A percentile compares a stretch with the other conserved stretches of the same genome.
Evolutionary conservation across 176 grass and related monocot species (phyloP).

Genomic region (Dendrocalamus sinicus): DNA sequence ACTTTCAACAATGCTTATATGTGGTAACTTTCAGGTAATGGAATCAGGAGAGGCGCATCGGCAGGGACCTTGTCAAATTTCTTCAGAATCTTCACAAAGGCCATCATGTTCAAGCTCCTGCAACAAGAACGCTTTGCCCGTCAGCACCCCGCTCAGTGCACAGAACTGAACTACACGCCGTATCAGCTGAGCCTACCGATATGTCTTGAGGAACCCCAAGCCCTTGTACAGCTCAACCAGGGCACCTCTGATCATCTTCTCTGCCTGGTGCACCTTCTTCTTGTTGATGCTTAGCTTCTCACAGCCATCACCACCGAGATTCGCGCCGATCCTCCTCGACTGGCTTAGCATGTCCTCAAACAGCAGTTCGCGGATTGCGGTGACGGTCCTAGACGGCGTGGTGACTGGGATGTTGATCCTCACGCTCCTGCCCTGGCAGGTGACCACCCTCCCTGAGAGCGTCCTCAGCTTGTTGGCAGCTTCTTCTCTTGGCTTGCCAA

Average conservation of each 20-base stretch:
- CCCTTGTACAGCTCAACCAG: conserved; percentile 91
- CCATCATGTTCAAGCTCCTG: conserved; percentile 95
- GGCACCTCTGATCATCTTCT: conserved; percentile 97
- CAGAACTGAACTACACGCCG: conserved; percentile 14
- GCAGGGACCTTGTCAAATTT: conserved; percentile 87
- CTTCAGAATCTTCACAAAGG: conserved; percentile 96
- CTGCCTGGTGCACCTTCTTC: conserved; percentile 83
- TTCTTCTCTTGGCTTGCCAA: conserved; percentile 52
- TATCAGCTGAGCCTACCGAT: conserved; percentile 56
- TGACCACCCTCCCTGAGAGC: conserved; percentile 63
- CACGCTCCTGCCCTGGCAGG: conserved; percentile 77
- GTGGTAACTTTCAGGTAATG: conserved; percentile 30
- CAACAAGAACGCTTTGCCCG: conserved; percentile 35
- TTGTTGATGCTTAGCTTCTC: conserved; percentile 88
- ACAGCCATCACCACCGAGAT: conserved; percentile 18
- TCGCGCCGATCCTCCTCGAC: conserved; percentile 44
- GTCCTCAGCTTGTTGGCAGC: conserved; percentile 59
- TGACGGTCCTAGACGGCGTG: conserved; percentile 80
- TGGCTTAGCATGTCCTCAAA: conserved; percentile 76
- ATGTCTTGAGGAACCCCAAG: conserved; percentile 78
- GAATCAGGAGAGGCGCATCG: conserved; percentile 24
- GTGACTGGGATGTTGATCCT: conserved; percentile 94
- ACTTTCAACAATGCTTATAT: conserved; percentile 31
- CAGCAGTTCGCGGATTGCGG: conserved; percentile 70
- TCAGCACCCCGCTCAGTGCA: conserved; percentile 6